These are phyloP conservation scores for Nicotiana noctiflora DNA, from an alignment of 257 asterid species.

Conservation along the genomic window DNA sequence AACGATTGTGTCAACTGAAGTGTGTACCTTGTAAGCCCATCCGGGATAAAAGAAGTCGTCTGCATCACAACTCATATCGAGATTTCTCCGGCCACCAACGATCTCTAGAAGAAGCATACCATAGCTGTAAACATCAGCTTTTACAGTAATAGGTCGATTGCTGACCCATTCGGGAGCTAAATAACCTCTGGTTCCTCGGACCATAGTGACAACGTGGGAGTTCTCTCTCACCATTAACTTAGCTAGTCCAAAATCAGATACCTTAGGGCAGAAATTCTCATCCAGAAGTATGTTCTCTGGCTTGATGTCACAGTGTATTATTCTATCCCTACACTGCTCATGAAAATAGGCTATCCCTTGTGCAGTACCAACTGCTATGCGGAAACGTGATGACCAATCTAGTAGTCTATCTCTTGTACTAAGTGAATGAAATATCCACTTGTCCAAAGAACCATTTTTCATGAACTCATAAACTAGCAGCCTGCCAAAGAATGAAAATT, in stretches of 20 bases:
- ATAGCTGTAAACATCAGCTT: constrained; percentile 87
- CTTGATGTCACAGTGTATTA: constrained; percentile 82
- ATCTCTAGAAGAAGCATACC: constrained; percentile 92
- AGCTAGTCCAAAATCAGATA: constrained; percentile 87
- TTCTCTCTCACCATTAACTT: constrained; percentile 90
- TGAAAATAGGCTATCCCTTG: constrained; percentile 88
- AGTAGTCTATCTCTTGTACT: constrained; percentile 33
- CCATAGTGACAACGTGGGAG: constrained; percentile 75
- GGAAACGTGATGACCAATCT: constrained; percentile 75
- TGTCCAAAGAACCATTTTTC: constrained; percentile 81
- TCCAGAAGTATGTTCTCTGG: constrained; percentile 83
- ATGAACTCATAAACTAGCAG: constrained; percentile 81
- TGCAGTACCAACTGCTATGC: constrained; percentile 71
- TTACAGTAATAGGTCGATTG: constrained; percentile 78
- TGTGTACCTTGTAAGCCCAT: constrained; percentile 94
- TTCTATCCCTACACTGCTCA: constrained; percentile 76
- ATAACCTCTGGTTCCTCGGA: constrained; percentile 84
- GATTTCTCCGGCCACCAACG: constrained; percentile 79
- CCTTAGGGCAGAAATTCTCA: constrained; percentile 67
- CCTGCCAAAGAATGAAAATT: constrained; percentile 31
- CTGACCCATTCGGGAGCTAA: constrained; percentile 87
- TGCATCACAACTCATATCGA: constrained; percentile 67
- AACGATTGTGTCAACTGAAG: not conserved
- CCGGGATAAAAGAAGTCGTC: constrained; percentile 87
- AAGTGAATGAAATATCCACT: constrained; percentile 69